phyloP scores from a whole-genome alignment of 2,329 filamentous ascomycete species.

The Xylaria sp. region DNA sequence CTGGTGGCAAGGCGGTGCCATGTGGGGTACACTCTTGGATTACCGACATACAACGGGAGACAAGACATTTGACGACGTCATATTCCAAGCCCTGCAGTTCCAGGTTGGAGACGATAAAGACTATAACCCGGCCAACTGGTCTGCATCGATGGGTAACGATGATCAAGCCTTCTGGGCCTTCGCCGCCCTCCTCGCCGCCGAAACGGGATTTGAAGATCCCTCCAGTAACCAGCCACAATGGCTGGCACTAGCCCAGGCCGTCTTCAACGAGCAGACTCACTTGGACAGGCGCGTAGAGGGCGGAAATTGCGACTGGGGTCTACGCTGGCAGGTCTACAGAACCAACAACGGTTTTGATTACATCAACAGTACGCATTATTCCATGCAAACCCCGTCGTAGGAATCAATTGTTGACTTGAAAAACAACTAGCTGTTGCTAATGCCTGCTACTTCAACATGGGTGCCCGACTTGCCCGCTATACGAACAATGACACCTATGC shows the following conservation, averaged over 20 bases:
- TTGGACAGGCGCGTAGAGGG: constrained; percentile 70
- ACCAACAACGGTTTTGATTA: constrained; percentile 82
- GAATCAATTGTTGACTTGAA: constrained; percentile 25
- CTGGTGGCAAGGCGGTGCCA: constrained; percentile 78
- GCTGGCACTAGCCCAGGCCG: constrained; percentile 74
- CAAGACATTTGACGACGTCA: constrained; percentile 68
- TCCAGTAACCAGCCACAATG: constrained; percentile 65
- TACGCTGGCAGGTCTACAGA: constrained; percentile 81
- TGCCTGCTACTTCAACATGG: constrained; percentile 72
- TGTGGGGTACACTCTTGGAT: constrained; percentile 76
- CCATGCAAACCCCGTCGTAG: not conserved
- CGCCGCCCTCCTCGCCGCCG: constrained; percentile 74
- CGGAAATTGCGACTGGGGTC: constrained; percentile 72
- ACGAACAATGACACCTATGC: constrained; percentile 74
- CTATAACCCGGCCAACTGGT: constrained; percentile 71
- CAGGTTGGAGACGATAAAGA: constrained; percentile 67
- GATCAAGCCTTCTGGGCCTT: constrained; percentile 79
- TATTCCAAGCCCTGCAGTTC: constrained; percentile 66
- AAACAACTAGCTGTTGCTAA: constrained; percentile 64
- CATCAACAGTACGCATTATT: constrained; percentile 67
- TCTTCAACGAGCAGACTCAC: constrained; percentile 71
- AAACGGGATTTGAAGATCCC: constrained; percentile 71
- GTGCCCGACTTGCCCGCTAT: constrained; percentile 76
- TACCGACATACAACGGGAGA: constrained; percentile 78
- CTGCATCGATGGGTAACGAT: constrained; percentile 72